phyloP scores from a whole-genome alignment of 2,329 filamentous ascomycete genomes.

The Penicillium thymicola region DNA sequence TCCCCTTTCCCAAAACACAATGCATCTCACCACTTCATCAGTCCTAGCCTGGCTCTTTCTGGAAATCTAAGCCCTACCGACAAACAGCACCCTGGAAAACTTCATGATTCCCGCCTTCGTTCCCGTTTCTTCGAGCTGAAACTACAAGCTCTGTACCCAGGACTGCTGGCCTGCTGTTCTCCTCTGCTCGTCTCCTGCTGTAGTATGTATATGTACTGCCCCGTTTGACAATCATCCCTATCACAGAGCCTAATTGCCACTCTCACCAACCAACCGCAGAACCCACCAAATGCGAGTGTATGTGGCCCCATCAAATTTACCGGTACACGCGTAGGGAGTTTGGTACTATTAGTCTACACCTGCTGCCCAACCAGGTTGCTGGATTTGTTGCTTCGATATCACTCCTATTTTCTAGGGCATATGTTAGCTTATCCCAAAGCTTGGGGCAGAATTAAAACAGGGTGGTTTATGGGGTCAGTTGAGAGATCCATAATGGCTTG shows the following conservation, averaged over 20 bases:
- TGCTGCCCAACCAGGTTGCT: background rate
- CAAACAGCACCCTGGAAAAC: background rate
- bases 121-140: background rate
- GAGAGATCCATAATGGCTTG: too few relatives aligned
- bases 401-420: background rate
- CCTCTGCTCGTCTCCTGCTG: background rate
- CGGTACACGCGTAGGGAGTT: constrained; percentile 3
- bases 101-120: background rate
- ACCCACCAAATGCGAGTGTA: background rate
- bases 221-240: background rate
- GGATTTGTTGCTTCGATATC: constrained; percentile 1
- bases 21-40: background rate
- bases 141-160: constrained; percentile 1
- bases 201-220: background rate
- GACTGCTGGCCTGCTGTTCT: background rate
- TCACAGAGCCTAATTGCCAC: background rate
- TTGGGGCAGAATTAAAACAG: background rate
- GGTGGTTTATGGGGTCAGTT: background rate
- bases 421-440: background rate
- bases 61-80: background rate
- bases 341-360: background rate
- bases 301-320: background rate
- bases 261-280: background rate
- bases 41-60: background rate
- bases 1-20: background rate